Evolutionary conservation across 2,329 filamentous ascomycete genomes (phyloP).

Genomic region (Colletotrichum gloeosporioides): DNA sequence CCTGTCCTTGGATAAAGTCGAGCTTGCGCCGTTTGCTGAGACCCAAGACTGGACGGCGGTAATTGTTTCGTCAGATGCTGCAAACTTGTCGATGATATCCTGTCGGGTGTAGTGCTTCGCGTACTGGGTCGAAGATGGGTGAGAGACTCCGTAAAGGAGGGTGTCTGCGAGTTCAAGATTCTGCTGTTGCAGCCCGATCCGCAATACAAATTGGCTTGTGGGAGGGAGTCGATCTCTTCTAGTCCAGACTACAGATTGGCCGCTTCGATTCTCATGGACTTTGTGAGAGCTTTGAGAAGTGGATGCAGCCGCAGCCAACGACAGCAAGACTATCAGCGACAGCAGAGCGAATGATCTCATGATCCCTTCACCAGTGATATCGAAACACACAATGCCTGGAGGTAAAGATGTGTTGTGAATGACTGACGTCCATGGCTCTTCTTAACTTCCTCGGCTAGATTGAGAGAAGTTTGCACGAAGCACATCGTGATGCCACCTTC

Average conservation of each 20-base stretch:
- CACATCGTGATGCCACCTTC: not conserved
- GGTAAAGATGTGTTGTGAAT: fast-evolving
- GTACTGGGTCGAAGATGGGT: not conserved
- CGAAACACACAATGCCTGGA: not conserved
- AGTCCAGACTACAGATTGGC: not conserved
- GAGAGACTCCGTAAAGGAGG: not conserved
- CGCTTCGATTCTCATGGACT: not conserved
- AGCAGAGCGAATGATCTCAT: not conserved
- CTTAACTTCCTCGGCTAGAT: not conserved
- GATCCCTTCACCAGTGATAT: not conserved
- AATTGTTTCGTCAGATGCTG: not conserved
- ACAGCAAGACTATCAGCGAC: not conserved
- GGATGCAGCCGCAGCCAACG: not conserved
- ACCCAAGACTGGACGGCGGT: not conserved
- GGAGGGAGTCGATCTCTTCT: not conserved
- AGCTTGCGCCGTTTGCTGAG: not conserved
- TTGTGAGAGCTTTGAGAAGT: not conserved
- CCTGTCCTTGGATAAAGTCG: not conserved
- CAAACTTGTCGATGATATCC: not conserved
- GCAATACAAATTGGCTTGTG: not conserved
- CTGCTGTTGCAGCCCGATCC: not conserved
- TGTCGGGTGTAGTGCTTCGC: not conserved
- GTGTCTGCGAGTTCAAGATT: not conserved
- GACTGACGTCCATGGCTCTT: not conserved
- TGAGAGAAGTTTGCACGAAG: not conserved